phyloP scores from a whole-genome alignment of 768 basidiomycete genomes.

The Phanerodontia chrysosporium region DNA sequence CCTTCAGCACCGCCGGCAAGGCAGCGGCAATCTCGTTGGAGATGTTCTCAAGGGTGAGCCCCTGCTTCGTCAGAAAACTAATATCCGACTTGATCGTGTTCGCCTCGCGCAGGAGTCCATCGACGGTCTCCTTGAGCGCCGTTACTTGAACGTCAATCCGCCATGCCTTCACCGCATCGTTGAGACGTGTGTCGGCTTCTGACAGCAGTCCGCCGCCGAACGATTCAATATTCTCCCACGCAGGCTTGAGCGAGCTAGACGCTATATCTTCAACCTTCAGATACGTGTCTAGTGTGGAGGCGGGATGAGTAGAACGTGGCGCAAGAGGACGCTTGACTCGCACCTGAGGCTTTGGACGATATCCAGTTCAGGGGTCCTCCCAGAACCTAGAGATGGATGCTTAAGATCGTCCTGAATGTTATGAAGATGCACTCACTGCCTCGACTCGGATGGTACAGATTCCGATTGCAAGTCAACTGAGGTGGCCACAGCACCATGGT shows the following conservation, averaged over 20 bases:
- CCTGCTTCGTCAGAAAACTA: neutral
- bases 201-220: neutral
- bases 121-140: conserved; percentile 19
- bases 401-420: too few relatives aligned
- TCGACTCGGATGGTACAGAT: too few relatives aligned
- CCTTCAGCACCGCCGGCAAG: conserved; percentile 19
- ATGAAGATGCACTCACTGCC: neutral
- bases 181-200: neutral
- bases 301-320: too few relatives aligned
- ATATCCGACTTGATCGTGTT: conserved; percentile 10
- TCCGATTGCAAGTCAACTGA: neutral
- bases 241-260: too few relatives aligned
- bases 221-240: neutral
- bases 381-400: neutral
- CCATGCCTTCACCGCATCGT: neutral
- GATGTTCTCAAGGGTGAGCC: conserved; percentile 11
- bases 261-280: too few relatives aligned
- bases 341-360: too few relatives aligned
- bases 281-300: too few relatives aligned
- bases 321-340: too few relatives aligned
- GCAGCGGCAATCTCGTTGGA: conserved; percentile 15
- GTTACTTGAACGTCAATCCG: neutral
- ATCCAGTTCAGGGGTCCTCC: neutral
- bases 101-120: conserved; percentile 17
- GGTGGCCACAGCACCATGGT: too few relatives aligned